Evolutionary conservation across 2,329 filamentous ascomycete species (phyloP), one percentile per base, ranked within the genome.

Genomic region (Aspergillus uvarum): DNA sequence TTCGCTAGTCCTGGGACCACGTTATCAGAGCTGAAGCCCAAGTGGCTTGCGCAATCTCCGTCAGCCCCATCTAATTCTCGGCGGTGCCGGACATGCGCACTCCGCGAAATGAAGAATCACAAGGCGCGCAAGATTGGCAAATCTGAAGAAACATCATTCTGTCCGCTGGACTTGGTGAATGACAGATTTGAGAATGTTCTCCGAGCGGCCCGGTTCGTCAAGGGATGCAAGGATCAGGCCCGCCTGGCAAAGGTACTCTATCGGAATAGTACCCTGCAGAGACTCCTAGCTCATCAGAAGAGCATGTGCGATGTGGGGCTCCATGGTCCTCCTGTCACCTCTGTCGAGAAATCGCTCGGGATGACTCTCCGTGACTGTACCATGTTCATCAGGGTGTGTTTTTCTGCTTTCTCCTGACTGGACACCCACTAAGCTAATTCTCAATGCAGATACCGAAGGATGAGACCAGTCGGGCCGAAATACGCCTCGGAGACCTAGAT

Each of bases 321-420:
- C 6, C 59, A 69, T 24, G 76, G 78, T 3, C 73, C 76, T 8
- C 66, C 71, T 19, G 63, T 70, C n/a, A 64, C 73, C 51, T 73
- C 74, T 35, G 71, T 68, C 11, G 78, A 83, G 29, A 87, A 90
- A 61, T 82, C 84, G 12, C 79, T 90, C 6, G 89, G 89, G 58
- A 94, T 94, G 90, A 93, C 91, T 3, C 74, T 95, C 65, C 81
- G 91, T 53, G 91, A 95, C 77, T 92, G 90, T 72, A 91, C 89
- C 3, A 84, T 90, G 67, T 92, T 89, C 69, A 79, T 91, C 47
- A 85, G 85, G 68, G 82, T 92, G 69, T 53, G 71, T 63, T 53
- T 21, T 50, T 24, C 12, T 22, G 31, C 26, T 24, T 47, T 51
- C 5, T 24, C 12, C n/a, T 14, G 2, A 24, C 38, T 16, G 14